A percentile compares a stretch with the other conserved stretches of the same genome.
Evolutionary conservation across 2,329 filamentous ascomycete genomes (phyloP).

Genomic region (Xylaria multiplex): DNA sequence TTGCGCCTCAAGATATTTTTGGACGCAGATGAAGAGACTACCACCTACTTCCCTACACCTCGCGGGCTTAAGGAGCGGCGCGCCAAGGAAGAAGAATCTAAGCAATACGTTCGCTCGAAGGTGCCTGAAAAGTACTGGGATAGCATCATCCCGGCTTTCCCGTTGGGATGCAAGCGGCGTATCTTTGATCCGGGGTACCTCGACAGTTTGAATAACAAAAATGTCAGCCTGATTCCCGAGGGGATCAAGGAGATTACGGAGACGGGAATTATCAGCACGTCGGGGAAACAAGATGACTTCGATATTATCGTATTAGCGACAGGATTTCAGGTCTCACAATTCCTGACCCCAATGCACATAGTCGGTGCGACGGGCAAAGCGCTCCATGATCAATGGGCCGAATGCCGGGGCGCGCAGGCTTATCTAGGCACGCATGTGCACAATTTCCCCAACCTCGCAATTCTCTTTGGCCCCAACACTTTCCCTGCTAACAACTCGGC

Average conservation of each 20-base stretch:
- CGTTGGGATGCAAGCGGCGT: slow-evolving; percentile 51
- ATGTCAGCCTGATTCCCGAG: slow-evolving; percentile 47
- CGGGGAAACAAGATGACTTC: slow-evolving; percentile 38
- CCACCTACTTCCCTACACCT: slow-evolving; percentile 24
- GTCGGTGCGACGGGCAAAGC: slow-evolving; percentile 39
- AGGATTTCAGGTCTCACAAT: slow-evolving; percentile 43
- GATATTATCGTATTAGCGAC: slow-evolving; percentile 47
- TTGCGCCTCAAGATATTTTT: slow-evolving; percentile 39
- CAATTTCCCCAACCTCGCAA: slow-evolving; percentile 49
- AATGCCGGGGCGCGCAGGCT: slow-evolving; percentile 45
- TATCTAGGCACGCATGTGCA: slow-evolving; percentile 48
- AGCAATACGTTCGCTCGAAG: slow-evolving; percentile 44
- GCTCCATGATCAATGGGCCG: slow-evolving; percentile 45
- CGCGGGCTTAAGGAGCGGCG: slow-evolving; percentile 29
- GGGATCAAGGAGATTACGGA: slow-evolving; percentile 43
- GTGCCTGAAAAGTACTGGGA: slow-evolving; percentile 47
- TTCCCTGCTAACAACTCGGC: slow-evolving; percentile 46
- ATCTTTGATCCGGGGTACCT: slow-evolving; percentile 52
- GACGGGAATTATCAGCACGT: slow-evolving; percentile 42
- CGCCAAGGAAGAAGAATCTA: slow-evolving; percentile 29
- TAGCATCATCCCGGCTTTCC: slow-evolving; percentile 48
- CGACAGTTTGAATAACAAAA: slow-evolving; percentile 43
- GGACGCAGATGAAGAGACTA: slow-evolving; percentile 41
- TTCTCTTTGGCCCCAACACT: slow-evolving; percentile 46
- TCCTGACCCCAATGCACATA: slow-evolving; percentile 46